Percentiles rank a stretch among this genome's conserved stretches.
Conservation (phyloP, 179 eudicot species). For the Spergularia azorica region DNA sequence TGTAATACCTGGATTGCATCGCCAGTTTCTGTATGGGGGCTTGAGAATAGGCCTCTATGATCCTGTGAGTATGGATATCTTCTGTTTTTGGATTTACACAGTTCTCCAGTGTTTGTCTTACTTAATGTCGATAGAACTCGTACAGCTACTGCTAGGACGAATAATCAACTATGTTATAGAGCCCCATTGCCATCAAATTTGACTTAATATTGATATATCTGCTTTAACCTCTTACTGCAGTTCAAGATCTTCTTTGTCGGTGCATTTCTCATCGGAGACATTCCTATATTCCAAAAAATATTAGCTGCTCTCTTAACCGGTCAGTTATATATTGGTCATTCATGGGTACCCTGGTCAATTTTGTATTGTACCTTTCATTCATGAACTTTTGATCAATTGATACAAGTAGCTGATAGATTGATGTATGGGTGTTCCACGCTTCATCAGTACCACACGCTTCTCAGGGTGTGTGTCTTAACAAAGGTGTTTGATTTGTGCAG, state of each 20-base stretch:
- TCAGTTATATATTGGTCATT: constrained; percentile 29
- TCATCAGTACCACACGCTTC: neutral
- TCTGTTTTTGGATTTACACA: neutral
- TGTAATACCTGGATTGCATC: constrained; percentile 74
- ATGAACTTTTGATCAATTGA: neutral
- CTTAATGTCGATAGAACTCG: neutral
- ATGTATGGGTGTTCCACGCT: neutral
- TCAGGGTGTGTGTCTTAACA: constrained; percentile 4
- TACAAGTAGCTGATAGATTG: neutral
- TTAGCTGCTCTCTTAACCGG: constrained; percentile 86
- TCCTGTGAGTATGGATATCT: constrained; percentile 55
- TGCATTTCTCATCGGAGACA: constrained; percentile 51
- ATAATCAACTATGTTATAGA: neutral
- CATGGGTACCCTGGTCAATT: neutral
- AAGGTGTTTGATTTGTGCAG: constrained; percentile 37
- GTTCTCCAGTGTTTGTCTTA: constrained; percentile 4
- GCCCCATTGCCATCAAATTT: constrained; percentile 1
- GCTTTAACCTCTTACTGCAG: constrained; percentile 37
- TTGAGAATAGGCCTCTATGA: constrained; percentile 82
- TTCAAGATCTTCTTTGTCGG: constrained; percentile 71
- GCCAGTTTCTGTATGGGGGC: constrained; percentile 85
- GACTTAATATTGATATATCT: constrained; percentile 2
- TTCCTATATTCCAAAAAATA: constrained; percentile 69
- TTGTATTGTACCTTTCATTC: neutral
- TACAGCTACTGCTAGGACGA: neutral